Percentiles rank a stretch among this genome's conserved stretches.
Evolutionary conservation across 305 asterid species (phyloP).

Genomic region (Euphrasia arctica): DNA sequence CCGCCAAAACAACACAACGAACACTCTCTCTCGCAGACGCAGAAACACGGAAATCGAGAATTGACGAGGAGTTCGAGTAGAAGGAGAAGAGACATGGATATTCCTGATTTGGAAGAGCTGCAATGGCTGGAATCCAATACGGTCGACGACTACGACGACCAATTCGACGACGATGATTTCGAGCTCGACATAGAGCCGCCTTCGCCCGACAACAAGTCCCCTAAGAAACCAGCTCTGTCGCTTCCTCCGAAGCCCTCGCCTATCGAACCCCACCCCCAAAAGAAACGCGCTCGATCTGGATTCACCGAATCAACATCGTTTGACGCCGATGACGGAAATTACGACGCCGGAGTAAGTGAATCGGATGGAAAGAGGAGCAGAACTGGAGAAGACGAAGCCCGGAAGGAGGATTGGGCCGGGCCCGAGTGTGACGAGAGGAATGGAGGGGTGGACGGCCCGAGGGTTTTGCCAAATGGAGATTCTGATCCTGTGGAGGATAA

Average conservation of each 20-base stretch:
- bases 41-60: neutral
- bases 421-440: constrained; percentile 19
- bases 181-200: constrained; percentile 46
- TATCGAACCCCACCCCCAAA: constrained; percentile 24
- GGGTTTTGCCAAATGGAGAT: constrained; percentile 19
- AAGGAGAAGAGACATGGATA: constrained; percentile 46
- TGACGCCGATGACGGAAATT: constrained; percentile 8
- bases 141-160: constrained; percentile 34
- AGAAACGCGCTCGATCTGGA: constrained; percentile 53
- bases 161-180: constrained; percentile 38
- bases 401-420: constrained; percentile 5
- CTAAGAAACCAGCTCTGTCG: constrained; percentile 40
- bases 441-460: constrained; percentile 6
- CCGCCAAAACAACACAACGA: constrained; percentile 42
- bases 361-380: constrained; percentile 46
- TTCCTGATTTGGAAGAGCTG: constrained; percentile 76
- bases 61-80: constrained; percentile 1
- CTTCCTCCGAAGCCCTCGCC: constrained; percentile 50
- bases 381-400: constrained; percentile 30
- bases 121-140: constrained; percentile 80
- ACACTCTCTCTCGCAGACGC: neutral
- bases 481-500: constrained; percentile 21
- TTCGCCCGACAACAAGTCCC: constrained; percentile 47
- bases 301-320: constrained; percentile 20
- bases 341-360: constrained; percentile 14